These are phyloP conservation scores for Tardiomyces depauwii DNA, from an alignment of 1,139 yeast species.

Conservation along the genomic window DNA sequence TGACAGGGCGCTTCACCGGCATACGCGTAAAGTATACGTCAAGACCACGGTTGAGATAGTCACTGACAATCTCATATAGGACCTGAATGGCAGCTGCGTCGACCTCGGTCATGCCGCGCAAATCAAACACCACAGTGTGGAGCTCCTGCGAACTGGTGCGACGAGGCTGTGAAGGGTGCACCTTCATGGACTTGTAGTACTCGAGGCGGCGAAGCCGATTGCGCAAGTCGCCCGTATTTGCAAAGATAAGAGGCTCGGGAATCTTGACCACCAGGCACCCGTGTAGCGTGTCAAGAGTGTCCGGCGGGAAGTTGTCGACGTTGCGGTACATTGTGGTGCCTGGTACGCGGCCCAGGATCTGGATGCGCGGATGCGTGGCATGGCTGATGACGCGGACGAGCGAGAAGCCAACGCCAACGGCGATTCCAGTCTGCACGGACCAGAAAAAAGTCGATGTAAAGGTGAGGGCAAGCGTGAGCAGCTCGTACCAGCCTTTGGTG, in stretches of 20 bases:
- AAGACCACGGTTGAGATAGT: conserved; percentile 46
- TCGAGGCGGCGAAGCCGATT: conserved; percentile 69
- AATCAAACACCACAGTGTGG: conserved; percentile 63
- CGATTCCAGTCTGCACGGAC: conserved; percentile 84
- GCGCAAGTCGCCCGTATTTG: conserved; percentile 77
- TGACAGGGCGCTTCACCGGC: conserved; percentile 31
- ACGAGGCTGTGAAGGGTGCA: conserved; percentile 73
- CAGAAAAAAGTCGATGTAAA: conserved; percentile 62
- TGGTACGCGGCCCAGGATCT: conserved; percentile 74
- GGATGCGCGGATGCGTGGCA: conserved; percentile 81
- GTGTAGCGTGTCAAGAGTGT: conserved; percentile 52
- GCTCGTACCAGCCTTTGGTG: conserved; percentile 67
- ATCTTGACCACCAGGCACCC: conserved; percentile 80
- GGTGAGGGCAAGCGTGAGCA: conserved; percentile 63
- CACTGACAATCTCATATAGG: conserved; percentile 43
- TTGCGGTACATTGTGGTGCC: conserved; percentile 67
- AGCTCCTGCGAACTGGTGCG: conserved; percentile 41
- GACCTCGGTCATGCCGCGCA: conserved; percentile 75
- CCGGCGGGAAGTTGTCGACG: conserved; percentile 42
- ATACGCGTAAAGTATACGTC: conserved; percentile 58
- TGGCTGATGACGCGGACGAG: conserved; percentile 72
- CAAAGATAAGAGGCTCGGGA: conserved; percentile 89
- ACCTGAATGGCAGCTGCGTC: conserved; percentile 87
- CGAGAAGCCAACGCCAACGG: conserved; percentile 74
- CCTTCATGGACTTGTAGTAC: conserved; percentile 68